phyloP scores from a whole-genome alignment of 2,329 filamentous ascomycete species.

The Xylaria sp. region DNA sequence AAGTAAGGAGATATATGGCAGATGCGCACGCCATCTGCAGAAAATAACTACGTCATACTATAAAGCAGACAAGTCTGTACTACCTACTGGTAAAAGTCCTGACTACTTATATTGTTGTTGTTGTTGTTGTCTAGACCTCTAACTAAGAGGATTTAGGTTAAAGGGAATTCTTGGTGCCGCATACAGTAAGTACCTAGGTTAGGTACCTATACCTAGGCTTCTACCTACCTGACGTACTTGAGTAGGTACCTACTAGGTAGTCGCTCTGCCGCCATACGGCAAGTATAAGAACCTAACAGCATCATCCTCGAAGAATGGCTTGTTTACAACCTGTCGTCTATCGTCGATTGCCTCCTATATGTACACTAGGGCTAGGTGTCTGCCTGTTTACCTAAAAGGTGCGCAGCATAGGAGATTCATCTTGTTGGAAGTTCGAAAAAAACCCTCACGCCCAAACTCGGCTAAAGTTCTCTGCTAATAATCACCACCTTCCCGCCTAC shows the following conservation, averaged over 20 bases:
- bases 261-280: too few relatives aligned
- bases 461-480: too few relatives aligned
- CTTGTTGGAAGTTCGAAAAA: background rate
- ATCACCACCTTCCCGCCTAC: too few relatives aligned
- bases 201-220: too few relatives aligned
- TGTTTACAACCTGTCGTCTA: too few relatives aligned
- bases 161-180: background rate
- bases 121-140: constrained; percentile 4
- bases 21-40: background rate
- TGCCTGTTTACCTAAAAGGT: background rate
- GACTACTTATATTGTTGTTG: background rate
- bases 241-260: too few relatives aligned
- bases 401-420: too few relatives aligned
- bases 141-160: constrained; percentile 23
- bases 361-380: background rate
- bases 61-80: background rate
- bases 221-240: too few relatives aligned
- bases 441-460: too few relatives aligned
- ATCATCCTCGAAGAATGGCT: background rate
- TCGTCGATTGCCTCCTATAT: background rate
- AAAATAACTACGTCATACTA: constrained; percentile 22
- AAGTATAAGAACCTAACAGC: too few relatives aligned
- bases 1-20: background rate
- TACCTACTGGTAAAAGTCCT: constrained; percentile 2
- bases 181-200: constrained; percentile 10